These are phyloP conservation scores for Cercophora sp. DNA, from an alignment of 495 filamentous ascomycete genomes.

Conservation along the genomic window DNA sequence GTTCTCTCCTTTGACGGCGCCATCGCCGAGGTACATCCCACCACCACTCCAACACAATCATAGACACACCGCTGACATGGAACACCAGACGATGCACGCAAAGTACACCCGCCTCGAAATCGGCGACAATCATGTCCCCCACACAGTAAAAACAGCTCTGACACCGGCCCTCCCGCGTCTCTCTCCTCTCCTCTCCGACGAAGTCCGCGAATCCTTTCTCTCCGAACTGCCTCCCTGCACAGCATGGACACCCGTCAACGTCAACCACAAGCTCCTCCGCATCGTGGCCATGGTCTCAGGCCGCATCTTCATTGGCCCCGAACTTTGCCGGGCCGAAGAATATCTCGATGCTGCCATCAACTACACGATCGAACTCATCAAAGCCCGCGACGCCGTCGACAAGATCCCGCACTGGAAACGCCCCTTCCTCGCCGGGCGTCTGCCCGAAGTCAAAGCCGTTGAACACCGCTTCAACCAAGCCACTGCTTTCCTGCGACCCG, in stretches of 20 bases:
- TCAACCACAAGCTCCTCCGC: constrained; percentile 37
- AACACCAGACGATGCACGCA: constrained; percentile 27
- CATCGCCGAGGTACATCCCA: constrained; percentile 21
- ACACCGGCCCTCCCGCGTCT: constrained; percentile 26
- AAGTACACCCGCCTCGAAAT: constrained; percentile 25
- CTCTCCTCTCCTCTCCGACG: constrained; percentile 23
- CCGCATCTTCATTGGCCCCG: constrained; percentile 54
- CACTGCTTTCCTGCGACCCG: constrained; percentile 25
- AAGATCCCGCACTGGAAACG: constrained; percentile 28
- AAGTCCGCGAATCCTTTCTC: constrained; percentile 21
- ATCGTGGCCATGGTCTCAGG: constrained; percentile 56
- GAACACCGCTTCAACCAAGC: constrained; percentile 25
- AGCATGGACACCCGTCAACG: constrained; percentile 40
- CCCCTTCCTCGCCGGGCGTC: constrained; percentile 26
- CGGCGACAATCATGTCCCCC: constrained; percentile 13
- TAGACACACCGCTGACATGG: constrained; percentile 38
- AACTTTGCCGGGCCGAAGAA: constrained; percentile 49
- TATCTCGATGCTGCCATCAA: constrained; percentile 56
- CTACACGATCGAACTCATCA: constrained; percentile 51
- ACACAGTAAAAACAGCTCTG: constrained; percentile 25
- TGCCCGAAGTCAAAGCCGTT: constrained; percentile 30
- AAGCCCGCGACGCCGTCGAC: constrained; percentile 27
- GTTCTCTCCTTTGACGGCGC: constrained; percentile 33
- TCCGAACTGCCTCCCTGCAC: constrained; percentile 27
- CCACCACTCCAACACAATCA: background rate